Base-by-base conservation (phyloP, 139 green algal genomes). In the Picochlorum sp. region DNA sequence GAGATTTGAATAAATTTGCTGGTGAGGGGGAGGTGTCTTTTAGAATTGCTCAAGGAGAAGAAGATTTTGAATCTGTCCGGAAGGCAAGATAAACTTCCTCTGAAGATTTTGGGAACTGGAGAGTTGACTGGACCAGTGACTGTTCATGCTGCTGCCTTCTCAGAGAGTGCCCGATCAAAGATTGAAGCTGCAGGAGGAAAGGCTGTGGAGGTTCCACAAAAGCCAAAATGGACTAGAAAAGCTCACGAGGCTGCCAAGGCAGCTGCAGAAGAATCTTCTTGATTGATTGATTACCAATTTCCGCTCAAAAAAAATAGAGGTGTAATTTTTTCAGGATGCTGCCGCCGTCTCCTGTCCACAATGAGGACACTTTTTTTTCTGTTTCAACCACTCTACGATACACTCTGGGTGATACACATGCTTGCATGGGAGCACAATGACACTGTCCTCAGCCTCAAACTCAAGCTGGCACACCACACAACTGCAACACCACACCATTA, bases 41-140 rank as follows among this genome's bases (percentile, higher is more conserved):
- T 97, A 62, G 86, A 91, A 41, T 73, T 58, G 6, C 66, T 99
- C 7, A 79, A 90, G 66, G 81, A 78, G 21, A 92, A 89, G 78
- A 61, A 83, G 30, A 28, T 93, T 15, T 61, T 96, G 37, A 92
- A 89, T 70, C 52, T 90, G 16, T 87, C 73, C 57, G 93, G 94
- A 49, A 64, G 78, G 20, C 80, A 95, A 16, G 54, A 69, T 13
- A 82, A 71, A 63, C 86, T 98, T 64, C 91, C 87, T 1, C 81
- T 98, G 49, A 98, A 98, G 88, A 86, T 98, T 47, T 74, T 98
- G 62, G 92, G 89, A 63, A 77, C 81, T 7, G 94, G 94, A 41
- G 82, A 88, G 38, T 70, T 98, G 62, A 77, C 55, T 18, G 79
- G 77, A 45, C 50, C 72, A 18, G 62, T 97, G 37, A 92, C 52